Evolutionary conservation across 495 filamentous ascomycete species (phyloP).

Genomic region (Hyaloscypha variabilis): DNA sequence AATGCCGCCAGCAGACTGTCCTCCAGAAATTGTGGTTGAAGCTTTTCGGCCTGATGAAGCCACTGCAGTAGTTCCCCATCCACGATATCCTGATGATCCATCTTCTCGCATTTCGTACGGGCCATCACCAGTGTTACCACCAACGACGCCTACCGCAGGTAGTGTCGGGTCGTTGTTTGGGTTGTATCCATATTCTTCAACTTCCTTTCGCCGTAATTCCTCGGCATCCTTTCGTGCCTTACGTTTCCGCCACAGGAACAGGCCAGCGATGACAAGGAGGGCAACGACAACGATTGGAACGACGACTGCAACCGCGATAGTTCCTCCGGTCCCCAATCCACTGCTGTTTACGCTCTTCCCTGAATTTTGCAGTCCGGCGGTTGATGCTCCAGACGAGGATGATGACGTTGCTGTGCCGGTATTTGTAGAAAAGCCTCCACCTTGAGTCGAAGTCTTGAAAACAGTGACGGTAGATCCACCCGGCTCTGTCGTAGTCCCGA

Average conservation of each 20-base stretch:
- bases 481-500: conserved; percentile 3
- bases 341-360: conserved; percentile 22
- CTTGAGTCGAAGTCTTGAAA: conserved; percentile 22
- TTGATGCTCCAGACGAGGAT: conserved; percentile 28
- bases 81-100: conserved; percentile 77
- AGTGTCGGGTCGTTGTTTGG: conserved; percentile 90
- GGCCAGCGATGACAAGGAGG: conserved; percentile 69
- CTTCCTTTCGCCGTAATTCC: conserved; percentile 88
- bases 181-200: conserved; percentile 95
- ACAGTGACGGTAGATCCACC: conserved; percentile 17
- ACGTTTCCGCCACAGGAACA: conserved; percentile 86
- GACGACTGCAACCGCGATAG: conserved; percentile 90
- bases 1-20: conserved; percentile 54
- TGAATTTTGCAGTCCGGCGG: conserved; percentile 30
- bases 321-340: conserved; percentile 63
- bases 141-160: conserved; percentile 58
- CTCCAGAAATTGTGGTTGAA: conserved; percentile 85
- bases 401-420: conserved; percentile 31
- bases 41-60: conserved; percentile 76
- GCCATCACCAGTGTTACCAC: conserved; percentile 48
- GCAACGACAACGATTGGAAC: conserved; percentile 91
- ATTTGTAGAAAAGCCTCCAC: conserved; percentile 2
- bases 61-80: conserved; percentile 85
- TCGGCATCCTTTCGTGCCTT: conserved; percentile 83
- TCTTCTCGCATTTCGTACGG: conserved; percentile 72